These are phyloP conservation scores for Lycium barbarum DNA, from an alignment of 257 asterid genomes.

Conservation along the genomic window DNA sequence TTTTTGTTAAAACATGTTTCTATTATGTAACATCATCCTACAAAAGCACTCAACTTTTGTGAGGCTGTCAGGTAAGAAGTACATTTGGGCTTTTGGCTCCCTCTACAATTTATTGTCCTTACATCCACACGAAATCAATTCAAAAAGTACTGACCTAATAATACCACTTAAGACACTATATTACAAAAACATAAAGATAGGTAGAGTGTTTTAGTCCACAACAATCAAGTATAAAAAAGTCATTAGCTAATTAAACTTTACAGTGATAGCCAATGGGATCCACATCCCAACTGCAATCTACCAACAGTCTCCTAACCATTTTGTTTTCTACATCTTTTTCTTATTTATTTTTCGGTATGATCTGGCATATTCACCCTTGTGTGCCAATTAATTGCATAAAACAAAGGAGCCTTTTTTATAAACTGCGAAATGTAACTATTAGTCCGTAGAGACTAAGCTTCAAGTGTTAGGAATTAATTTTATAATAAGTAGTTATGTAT, in stretches of 20 bases:
- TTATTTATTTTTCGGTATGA: constrained; percentile 25
- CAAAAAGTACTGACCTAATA: neutral
- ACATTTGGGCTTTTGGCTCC: constrained; percentile 25
- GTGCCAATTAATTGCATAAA: constrained; percentile 17
- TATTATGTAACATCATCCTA: neutral
- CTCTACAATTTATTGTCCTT: neutral
- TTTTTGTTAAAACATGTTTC: neutral
- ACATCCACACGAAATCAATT: constrained; percentile 19
- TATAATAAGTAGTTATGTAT: neutral
- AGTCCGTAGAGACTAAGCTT: neutral
- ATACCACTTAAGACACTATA: no score
- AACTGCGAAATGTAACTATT: neutral
- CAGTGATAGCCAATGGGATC: neutral
- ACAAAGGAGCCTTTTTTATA: neutral
- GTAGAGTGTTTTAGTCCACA: neutral
- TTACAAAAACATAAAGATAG: no score
- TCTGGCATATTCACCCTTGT: neutral
- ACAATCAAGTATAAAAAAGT: neutral
- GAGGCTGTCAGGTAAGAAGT: constrained; percentile 36
- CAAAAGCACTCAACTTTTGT: neutral
- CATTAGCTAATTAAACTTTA: neutral
- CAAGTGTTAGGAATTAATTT: no score
- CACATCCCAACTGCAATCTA: constrained; percentile 29
- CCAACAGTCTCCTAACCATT: neutral
- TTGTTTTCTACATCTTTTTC: constrained; percentile 16